Base-by-base conservation (phyloP, 495 filamentous ascomycete genomes). In the Chaetomium fimeti region DNA sequence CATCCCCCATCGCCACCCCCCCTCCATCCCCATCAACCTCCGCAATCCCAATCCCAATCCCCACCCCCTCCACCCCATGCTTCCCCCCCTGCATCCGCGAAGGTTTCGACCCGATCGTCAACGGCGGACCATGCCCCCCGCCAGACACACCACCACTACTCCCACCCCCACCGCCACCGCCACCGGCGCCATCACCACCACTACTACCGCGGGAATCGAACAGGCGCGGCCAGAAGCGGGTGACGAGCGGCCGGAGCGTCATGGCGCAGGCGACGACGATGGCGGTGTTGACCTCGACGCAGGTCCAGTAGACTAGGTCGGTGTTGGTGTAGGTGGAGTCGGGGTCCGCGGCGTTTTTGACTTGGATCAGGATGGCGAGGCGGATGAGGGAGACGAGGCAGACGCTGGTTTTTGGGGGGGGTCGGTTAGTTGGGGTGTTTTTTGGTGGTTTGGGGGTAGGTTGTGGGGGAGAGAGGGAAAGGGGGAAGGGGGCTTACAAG, bases 371-470 rank as follows among this genome's bases (percentile, higher is more conserved):
- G 28, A 65, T 66, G n/a, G 53, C 51, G 43, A 77, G 63, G 29
- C 73, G 71, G 32, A 73, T 59, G 32, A 74, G 53, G n/a, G 71
- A 67, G 40, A 74, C 60, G 29, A 76, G 20, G 58, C 68, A 71
- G 28, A 70, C 56, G 53, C 74, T 72, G 57, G 32, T 43, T 43
- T 36, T 36, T 36, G 32, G 42, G 42, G 12, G 18, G 42, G 13
- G 18, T 5, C n/a, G 5, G 18, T 47, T 15, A 1, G 18, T n/a
- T 47, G 1, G 1, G 3, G 1, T 36, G 7, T 47, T n/a, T 47
- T 36, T 38, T 20, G n/a, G n/a, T n/a, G n/a, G 2, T 20, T 20
- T 11, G 52, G 12, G 3, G 12, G 5, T 5, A 9, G 32, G 32
- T 1, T 27, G 49, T 3, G 49, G 49, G 25, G 27, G n/a, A 12